Base-by-base conservation (phyloP, 2,329 filamentous ascomycete genomes). In the Aspergillus phoenicis region DNA sequence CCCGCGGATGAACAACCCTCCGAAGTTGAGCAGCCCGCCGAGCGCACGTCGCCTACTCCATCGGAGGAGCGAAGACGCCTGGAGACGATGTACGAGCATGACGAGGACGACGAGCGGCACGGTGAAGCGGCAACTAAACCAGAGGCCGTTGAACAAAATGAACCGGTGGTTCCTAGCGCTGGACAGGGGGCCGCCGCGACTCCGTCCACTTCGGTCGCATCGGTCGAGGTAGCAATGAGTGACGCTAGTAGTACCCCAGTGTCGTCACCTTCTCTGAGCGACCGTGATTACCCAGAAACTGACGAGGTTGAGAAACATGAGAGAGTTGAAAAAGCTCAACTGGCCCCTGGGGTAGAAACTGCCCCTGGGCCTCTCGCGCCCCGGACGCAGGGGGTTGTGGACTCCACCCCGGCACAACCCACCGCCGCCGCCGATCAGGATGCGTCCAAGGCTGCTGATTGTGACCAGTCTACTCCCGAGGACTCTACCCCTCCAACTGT, bases 21-120 rank as follows among this genome's bases (percentile, higher is more conserved):
- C 15, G 57, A 64, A 24, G 52, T 41, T 6, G 67, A 70, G n/a
- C 62, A 58, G 11, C 20, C 54, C 17, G 53, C 49, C 24, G 65
- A 67, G 15, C 65, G 66, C 28, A 64, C 67, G 15, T 70, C 72
- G 8, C 68, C 70, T 11, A 69, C 66, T 11, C 45, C 67, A 11
- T 69, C 68, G 5, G 71, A 74, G 62, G 66, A 69, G 30, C 71
- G 68, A 54, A 66, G 65, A 54, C 68, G 68, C 8, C 64, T 77
- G 38, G 75, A 76, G 49, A 76, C 75, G 33, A 78, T 77, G 75
- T 74, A 75, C 55, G 76, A 78, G 60, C 61, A 63, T 20, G 67
- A 68, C 5, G 66, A 67, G 39, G 71, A 73, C 60, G 70, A 73
- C 41, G 75, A 72, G 58, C 67, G 61, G 1, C 62, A 53, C n/a